Evolutionary conservation across 805 yeast genomes (phyloP), one percentile per base, ranked within the genome.

Genomic region (Ogataea polymorpha): DNA sequence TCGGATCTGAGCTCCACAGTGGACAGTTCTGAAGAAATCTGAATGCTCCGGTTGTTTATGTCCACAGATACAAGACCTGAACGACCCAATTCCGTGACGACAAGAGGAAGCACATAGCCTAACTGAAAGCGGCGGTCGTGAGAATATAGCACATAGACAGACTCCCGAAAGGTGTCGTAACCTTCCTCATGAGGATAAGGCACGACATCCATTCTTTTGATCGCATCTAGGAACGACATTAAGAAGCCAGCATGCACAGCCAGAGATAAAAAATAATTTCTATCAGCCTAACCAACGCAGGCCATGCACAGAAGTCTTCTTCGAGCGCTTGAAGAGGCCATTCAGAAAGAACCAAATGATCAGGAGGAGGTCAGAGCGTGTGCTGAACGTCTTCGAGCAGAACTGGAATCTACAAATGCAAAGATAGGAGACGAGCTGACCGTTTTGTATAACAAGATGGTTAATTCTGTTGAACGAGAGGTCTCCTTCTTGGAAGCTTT

Each of bases 1-100:
- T 40, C 43, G 38, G 63, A 70, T 46, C 83, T 55, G 24, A 55
- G 53, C 17, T 73, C 78, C 21, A 71, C 31, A 0, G 74, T 65
- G 41, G 65, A 58, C 16, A 66, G 55, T 0, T 49, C 26, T 1
- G 59, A 23, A 4, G 45, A 26, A 6, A 76, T 54, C 2, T 43
- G 42, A 2, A 77, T 65, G 1, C 50, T 51, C 27, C 55, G 56
- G 4, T 30, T 23, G 0, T 24, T 29, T 6, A 53, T 47, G 35
- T 68, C 62, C 3, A 70, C 61, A 1, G 23, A 27, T 1, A 66
- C 58, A 14, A 42, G 39, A 1, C 49, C 53, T 2, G 53, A 41
- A n/a, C 32, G 5, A 13, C 13, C 33, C 27, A 68, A 41, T 38
- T 59, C 59, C 3, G 50, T 36, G 0, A 66, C 66, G 0, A 70